Base-by-base conservation (phyloP, 2,329 filamentous ascomycete genomes). In the Sphaerulina musiva region DNA sequence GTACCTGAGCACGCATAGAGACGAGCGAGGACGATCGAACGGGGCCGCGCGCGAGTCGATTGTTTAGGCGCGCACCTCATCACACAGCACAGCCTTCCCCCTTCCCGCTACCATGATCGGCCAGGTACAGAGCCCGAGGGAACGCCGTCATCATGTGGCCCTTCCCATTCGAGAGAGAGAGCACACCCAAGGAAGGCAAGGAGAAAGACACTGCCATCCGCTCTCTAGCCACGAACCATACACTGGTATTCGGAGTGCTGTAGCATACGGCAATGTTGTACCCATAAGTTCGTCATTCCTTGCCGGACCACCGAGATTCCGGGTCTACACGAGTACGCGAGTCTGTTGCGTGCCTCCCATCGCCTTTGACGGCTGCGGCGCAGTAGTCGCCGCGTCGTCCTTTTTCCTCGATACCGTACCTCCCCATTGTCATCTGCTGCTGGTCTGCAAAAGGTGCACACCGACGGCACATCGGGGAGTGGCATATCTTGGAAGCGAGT, bases 91-190 rank as follows among this genome's bases (percentile, higher is more conserved):
- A 29, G 5, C 34, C 34, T n/a, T 8, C 12, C 34, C 34, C 4
- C 20, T 20, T 20, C 20, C 12, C 34, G 2, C 10, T 4, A n/a
- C 12, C 34, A 38, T 38, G 10, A 38, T 38, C 34, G 6, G 5
- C 5, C 26, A 42, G 40, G 39, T 41, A 20, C 17, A 14, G 7
- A 41, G 39, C 39, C 17, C n/a, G 7, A 7, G 10, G 39, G 9
- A 41, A 8, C 39, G 14, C 14, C n/a, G 41, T 17, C 26, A 20
- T 20, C 26, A 51, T 44, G 39, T 51, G 34, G 48, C 29, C 36
- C n/a, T 12, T 34, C 44, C 48, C 48, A 51, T 45, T 51, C 34
- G 48, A 45, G 48, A 17, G 48, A 17, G 14, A 34, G 29, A 29
- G 38, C 42, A 38, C 47, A 49, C 34, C 17, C 20, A 17, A 12